Base-by-base conservation (phyloP, 164 flowering plant genomes). In the Cinnamomum chago region DNA sequence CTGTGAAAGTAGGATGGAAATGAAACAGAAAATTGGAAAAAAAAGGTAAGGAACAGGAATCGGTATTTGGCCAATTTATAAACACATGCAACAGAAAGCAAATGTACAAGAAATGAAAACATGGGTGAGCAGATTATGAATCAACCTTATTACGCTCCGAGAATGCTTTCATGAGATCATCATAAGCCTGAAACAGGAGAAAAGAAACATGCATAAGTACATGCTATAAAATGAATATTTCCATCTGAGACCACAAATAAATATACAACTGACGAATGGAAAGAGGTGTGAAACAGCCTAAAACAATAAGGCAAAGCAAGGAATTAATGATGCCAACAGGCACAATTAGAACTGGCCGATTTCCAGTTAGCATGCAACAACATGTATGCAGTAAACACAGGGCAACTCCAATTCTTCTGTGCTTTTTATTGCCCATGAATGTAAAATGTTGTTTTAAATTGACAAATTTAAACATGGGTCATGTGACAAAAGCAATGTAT, bases 151-250 rank as follows among this genome's bases (percentile, higher is more conserved):
- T 95, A 67, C 98, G 94, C 71, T 93, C 96, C 50, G 86, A 86
- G 79, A 92, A 95, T 77, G 98, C 98, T 76, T 90, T 92, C 90
- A 95, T 86, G 72, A 95, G 95, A 50, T 90, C 98, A 76, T 85
- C 85, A 77, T 90, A 95, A 6, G 97, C 96, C 99, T 95, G 90
- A 77, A 77, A 84, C 12, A 78, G 65, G 40, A 66, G 25, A 80
- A 68, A 72, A 20, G 25, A 77, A 40, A 74, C 17, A 72, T 58
- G 24, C 50, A 14, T 23, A 25, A 28, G 33, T 72, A 27, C 58
- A 65, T 9, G n/a, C 40, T 14, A 17, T 28, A 64, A 64, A 13
- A 6, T 64, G 67, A 14, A 58, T 22, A 24, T 10, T n/a, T 40
- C 11, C 24, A 68, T 68, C 47, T 47, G 17, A 15, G 76, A 68